Base-by-base conservation (phyloP, 306 rosid species). In the Quercus cerris region DNA sequence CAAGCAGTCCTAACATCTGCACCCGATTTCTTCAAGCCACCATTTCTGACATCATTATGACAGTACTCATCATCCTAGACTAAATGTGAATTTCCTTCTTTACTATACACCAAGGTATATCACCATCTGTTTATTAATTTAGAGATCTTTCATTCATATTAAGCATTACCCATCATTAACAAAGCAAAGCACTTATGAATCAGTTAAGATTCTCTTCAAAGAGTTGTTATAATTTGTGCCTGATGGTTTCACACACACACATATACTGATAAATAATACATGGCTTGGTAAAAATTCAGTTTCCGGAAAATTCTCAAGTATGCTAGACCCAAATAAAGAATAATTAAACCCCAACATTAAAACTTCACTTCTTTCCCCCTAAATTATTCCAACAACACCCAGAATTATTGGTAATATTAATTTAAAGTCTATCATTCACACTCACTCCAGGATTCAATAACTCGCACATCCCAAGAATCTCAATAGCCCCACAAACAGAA, bases 391-490 rank as follows among this genome's bases (percentile, higher is more conserved):
- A 31, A 57, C 55, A 17, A 81, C 51, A 38, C 15, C 30, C 70
- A 33, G 13, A 66, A 31, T 18, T 18, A 67, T 4, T 31, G 35
- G 23, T 3, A 18, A 25, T 52, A 75, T 70, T 52, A 78, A 22
- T 56, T 73, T 33, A 91, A 71, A 95, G 97, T 19, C 98, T 91
- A 69, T 91, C 99, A 67, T 95, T 95, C 69, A 95, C 98, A 74
- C 99, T 95, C 31, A 97, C 98, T 71, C 99, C 97, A 0, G 96
- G 99, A 69, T 95, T 93, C 89, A 95, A 87, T 74, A 95, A 93
- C 85, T 93, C 99, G 82, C 98, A 91, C 90, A 93, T 95, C 13
- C 92, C 99, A 63, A 91, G 84, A 78, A 95, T 91, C 97, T 95
- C 85, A 79, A 64, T 7, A 74, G 72, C 73, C 51, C 75, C 64